phyloP scores from a whole-genome alignment of 805 yeast genomes.

The Candida gorgasii region DNA sequence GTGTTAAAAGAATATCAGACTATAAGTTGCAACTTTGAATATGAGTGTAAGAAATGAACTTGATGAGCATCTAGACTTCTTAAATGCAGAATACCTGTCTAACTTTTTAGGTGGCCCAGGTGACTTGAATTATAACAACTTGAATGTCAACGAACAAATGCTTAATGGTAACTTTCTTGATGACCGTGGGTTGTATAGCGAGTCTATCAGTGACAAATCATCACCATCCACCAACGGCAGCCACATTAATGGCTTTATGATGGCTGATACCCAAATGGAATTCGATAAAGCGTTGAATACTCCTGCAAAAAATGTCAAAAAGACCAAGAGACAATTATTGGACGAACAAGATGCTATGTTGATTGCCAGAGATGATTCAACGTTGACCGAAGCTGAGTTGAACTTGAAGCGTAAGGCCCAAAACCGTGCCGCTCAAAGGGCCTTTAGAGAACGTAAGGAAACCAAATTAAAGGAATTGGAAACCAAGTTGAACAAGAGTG shows the following conservation, averaged over 20 bases:
- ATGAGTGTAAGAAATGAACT: not conserved
- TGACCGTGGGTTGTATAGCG: not conserved
- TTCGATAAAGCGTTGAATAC: not conserved
- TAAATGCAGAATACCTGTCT: not conserved
- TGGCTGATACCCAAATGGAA: not conserved
- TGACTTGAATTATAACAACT: not conserved
- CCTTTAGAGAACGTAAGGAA: slow-evolving; percentile 81
- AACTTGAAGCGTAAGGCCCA: slow-evolving; percentile 69
- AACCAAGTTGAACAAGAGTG: slow-evolving; percentile 56
- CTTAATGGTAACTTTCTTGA: not conserved
- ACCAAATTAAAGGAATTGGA: slow-evolving; percentile 68
- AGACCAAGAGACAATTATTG: slow-evolving; percentile 26
- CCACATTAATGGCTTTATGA: slow-evolving; percentile 1
- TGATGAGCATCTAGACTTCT: slow-evolving; percentile 3
- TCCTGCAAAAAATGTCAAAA: slow-evolving; percentile 9
- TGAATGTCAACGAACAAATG: slow-evolving; percentile 1
- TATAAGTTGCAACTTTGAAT: not conserved
- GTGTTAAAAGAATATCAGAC: too few species aligned
- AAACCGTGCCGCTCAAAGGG: slow-evolving; percentile 85
- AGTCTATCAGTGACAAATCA: slow-evolving; percentile 13
- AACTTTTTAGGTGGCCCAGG: not conserved
- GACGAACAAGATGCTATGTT: slow-evolving; percentile 40
- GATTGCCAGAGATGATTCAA: slow-evolving; percentile 38
- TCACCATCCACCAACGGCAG: slow-evolving; percentile 16
- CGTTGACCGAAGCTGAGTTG: slow-evolving; percentile 41